Base-by-base conservation (phyloP, 2,329 filamentous ascomycete genomes). In the Cylindrodendrum hubeiense region DNA sequence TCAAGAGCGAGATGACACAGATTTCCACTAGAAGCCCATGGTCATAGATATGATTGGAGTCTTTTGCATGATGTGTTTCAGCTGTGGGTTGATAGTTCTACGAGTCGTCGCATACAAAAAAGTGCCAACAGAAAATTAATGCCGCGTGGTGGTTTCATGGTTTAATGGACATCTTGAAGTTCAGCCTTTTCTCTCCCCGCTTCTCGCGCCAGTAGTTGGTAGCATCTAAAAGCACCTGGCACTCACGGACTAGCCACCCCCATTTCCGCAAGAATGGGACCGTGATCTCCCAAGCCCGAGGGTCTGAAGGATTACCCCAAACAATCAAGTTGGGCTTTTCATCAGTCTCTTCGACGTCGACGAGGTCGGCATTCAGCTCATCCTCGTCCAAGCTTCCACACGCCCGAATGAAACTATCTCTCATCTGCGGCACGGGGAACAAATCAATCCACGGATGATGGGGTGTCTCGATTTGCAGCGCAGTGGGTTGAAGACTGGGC, bases 161-260 rank as follows among this genome's bases (percentile, higher is more conserved):
- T n/a, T n/a, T n/a, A n/a, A n/a, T n/a, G n/a, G n/a, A n/a, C n/a
- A n/a, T n/a, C n/a, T 34, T 3, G 81, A 84, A 24, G 82, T 81
- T 0, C 82, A 86, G 64, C 79, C 85, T 13, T 21, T 26, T 15
- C 7, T 58, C 41, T 15, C 54, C 54, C 49, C 54, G 15, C 21
- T 13, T 37, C 28, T 26, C 13, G 4, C 54, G 54, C 44, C 54
- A 58, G 17, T 58, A 41, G 28, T 58, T 58, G 12, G 54, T 58
- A 12, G 44, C 43, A 10, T 58, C 13, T 19, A 58, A n/a, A 5
- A 58, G n/a, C n/a, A 22, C 43, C 21, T 7, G 17, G 7, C 54
- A 58, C 2, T 28, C 54, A 10, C 22, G 5, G 3, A 58, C 5
- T 15, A 58, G 12, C 54, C 54, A 58, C 4, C 54, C 54, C 33